Percentiles rank a stretch among this genome's conserved stretches.
Conservation (phyloP, 2,329 filamentous ascomycete species). For the Dothistroma septosporum region DNA sequence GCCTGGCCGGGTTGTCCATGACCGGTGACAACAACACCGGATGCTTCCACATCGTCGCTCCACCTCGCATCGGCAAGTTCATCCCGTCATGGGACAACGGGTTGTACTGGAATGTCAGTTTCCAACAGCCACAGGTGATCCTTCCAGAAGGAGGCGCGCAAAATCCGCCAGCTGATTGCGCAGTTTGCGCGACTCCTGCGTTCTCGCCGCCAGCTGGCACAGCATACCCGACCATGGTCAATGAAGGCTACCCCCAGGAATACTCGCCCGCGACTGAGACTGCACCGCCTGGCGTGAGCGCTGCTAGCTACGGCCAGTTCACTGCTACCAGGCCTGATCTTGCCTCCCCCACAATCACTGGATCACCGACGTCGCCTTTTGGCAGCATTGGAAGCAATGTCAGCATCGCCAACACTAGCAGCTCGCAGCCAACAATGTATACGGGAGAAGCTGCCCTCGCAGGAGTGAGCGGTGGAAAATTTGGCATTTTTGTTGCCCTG, state of each 20-base stretch:
- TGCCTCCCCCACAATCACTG: not conserved
- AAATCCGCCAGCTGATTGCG: not conserved
- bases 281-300: conserved; percentile 1
- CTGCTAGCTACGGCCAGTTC: conserved; percentile 4
- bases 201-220: not conserved
- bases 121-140: conserved; percentile 5
- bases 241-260: not conserved
- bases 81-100: conserved; percentile 1
- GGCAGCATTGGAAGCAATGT: not conserved
- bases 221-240: conserved; percentile 2
- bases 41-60: conserved; percentile 2
- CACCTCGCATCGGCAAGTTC: conserved; percentile 3
- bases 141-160: not conserved
- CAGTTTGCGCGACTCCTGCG: not conserved
- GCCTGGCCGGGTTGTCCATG: not conserved
- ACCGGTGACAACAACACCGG: not conserved
- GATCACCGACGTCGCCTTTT: not conserved
- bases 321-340: not conserved
- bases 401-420: not conserved
- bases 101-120: conserved; percentile 7
- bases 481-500: not conserved
- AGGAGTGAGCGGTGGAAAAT: not conserved
- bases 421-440: not conserved
- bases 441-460: not conserved
- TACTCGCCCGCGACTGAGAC: not conserved